These are phyloP conservation scores for Sanghuangporus weigelae DNA, from an alignment of 1,284 basidiomycete genomes.

Conservation along the genomic window DNA sequence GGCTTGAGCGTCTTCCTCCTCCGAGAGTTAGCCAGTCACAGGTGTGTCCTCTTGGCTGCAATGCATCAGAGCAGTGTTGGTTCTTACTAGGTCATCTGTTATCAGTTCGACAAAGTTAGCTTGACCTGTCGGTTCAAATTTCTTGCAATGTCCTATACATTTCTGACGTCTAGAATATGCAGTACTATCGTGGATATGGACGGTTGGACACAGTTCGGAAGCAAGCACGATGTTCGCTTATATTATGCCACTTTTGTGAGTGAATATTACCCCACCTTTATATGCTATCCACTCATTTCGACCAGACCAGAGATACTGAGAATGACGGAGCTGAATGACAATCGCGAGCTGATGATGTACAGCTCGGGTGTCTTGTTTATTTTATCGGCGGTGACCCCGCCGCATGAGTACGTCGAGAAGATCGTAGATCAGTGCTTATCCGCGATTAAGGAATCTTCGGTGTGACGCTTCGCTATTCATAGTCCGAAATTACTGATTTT, in stretches of 20 bases:
- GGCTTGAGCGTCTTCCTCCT: conserved; percentile 74
- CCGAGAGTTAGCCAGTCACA: conserved; percentile 76
- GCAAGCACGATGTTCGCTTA: conserved; percentile 71
- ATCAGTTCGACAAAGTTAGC: conserved; percentile 81
- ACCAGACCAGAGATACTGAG: conserved; percentile 68
- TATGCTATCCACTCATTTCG: not conserved
- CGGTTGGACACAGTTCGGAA: conserved; percentile 61
- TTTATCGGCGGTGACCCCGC: conserved; percentile 63
- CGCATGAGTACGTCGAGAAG: conserved; percentile 54
- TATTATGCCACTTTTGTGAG: conserved; percentile 70
- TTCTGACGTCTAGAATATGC: conserved; percentile 10
- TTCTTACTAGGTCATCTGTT: conserved; percentile 16
- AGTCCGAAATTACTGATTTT: conserved; percentile 1
- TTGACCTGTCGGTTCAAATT: conserved; percentile 53
- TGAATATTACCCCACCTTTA: conserved; percentile 16
- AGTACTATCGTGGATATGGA: conserved; percentile 82
- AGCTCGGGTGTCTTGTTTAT: conserved; percentile 73
- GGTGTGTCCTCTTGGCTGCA: conserved; percentile 29
- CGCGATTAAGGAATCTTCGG: conserved; percentile 66
- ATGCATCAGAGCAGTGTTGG: not conserved
- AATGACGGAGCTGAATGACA: conserved; percentile 80
- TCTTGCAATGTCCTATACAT: not conserved
- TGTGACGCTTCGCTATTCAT: conserved; percentile 25
- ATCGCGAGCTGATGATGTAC: conserved; percentile 65
- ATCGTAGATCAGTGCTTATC: conserved; percentile 57